Conservation (phyloP, 2,329 filamentous ascomycete genomes). For the Colletotrichum euphorbiae region DNA sequence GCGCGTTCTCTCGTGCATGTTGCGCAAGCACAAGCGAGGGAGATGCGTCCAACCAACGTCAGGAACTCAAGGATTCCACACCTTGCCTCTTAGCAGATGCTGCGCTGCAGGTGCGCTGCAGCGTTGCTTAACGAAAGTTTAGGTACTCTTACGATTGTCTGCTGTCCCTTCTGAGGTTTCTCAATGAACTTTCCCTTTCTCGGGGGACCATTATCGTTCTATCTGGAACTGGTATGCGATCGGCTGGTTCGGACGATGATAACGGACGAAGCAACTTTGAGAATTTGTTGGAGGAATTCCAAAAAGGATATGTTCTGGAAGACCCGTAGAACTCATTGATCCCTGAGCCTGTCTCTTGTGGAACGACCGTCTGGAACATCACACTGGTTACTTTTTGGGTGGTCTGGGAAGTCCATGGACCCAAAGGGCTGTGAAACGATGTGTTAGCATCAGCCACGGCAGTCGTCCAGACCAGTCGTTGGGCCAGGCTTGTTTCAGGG, state of each 20-base stretch:
- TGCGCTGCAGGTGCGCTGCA: constrained; percentile 4
- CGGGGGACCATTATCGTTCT: neutral
- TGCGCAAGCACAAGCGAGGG: constrained; percentile 22
- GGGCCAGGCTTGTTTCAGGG: constrained; percentile 5
- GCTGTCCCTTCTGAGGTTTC: constrained; percentile 11
- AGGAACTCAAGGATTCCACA: neutral
- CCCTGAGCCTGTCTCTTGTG: constrained; percentile 29
- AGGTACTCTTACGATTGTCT: constrained; percentile 24
- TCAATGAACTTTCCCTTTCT: neutral
- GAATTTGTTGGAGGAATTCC: constrained; percentile 4
- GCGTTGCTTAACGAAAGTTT: neutral
- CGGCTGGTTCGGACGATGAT: constrained; percentile 23
- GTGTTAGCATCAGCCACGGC: neutral
- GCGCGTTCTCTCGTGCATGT: constrained; percentile 18
- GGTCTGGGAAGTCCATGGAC: constrained; percentile 14
- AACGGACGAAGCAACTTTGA: neutral
- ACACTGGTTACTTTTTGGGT: constrained; percentile 3
- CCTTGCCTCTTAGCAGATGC: constrained; percentile 3
- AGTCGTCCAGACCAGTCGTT: neutral
- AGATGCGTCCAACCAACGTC: neutral
- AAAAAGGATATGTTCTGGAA: constrained; percentile 34
- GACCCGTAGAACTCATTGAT: constrained; percentile 17
- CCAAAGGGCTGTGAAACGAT: constrained; percentile 21
- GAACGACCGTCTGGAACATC: constrained; percentile 29
- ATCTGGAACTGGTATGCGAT: constrained; percentile 8